Percentiles rank a stretch among this genome's conserved stretches.
phyloP scores from a whole-genome alignment of 1,284 basidiomycete genomes.

The Leccinum subrobustum region DNA sequence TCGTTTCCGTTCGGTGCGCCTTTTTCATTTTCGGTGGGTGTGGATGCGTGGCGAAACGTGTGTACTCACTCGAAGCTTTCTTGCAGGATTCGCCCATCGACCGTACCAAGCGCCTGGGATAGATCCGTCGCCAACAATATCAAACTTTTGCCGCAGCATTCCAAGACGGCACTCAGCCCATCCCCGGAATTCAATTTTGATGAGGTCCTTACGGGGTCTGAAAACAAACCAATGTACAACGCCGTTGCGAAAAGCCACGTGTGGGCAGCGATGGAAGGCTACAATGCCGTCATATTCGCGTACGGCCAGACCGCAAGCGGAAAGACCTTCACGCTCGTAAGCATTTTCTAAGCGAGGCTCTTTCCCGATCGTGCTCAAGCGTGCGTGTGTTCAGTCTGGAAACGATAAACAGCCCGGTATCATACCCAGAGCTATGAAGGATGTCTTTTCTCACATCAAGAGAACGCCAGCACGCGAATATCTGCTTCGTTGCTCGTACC shows the following conservation, averaged over 20 bases:
- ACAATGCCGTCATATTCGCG: constrained; percentile 92
- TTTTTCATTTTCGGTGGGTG: constrained; percentile 13
- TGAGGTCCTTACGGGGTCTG: constrained; percentile 76
- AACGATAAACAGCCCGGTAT: constrained; percentile 87
- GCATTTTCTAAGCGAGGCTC: constrained; percentile 12
- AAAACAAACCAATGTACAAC: constrained; percentile 85
- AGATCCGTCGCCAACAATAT: constrained; percentile 45
- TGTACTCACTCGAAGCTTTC: not conserved
- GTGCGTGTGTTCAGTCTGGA: constrained; percentile 41
- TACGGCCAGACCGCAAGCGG: constrained; percentile 91
- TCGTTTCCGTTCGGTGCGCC: constrained; percentile 78
- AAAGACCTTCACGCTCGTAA: constrained; percentile 87
- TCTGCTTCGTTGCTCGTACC: constrained; percentile 89
- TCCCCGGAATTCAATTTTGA: constrained; percentile 68
- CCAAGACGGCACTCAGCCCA: constrained; percentile 45
- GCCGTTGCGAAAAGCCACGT: constrained; percentile 87
- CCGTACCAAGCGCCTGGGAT: constrained; percentile 57
- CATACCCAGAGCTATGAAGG: constrained; percentile 89
- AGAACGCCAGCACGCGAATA: constrained; percentile 82
- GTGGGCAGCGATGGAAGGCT: constrained; percentile 92
- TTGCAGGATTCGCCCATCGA: constrained; percentile 66
- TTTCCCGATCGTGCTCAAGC: not conserved
- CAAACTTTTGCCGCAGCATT: constrained; percentile 56
- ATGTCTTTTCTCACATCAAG: constrained; percentile 77
- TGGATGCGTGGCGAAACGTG: not conserved